phyloP scores from a whole-genome alignment of 2,329 filamentous ascomycete genomes.

The Xylaria sp. region DNA sequence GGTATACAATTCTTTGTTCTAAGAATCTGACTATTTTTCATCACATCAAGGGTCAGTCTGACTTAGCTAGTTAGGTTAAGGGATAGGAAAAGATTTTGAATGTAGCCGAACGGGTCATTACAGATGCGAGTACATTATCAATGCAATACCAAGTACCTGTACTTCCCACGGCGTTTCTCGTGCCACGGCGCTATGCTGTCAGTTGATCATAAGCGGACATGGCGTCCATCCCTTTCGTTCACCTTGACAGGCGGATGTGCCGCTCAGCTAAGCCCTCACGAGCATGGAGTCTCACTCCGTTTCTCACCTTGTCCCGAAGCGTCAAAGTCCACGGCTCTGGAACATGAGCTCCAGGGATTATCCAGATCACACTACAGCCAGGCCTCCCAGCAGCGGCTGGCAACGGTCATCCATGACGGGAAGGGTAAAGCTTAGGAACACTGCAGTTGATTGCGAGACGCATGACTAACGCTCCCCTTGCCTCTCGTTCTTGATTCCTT shows the following conservation, averaged over 20 bases:
- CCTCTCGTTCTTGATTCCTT: not conserved
- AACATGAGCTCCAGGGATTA: conserved; percentile 16
- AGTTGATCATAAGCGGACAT: conserved; percentile 18
- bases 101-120: conserved; percentile 8
- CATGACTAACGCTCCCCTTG: conserved; percentile 6
- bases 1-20: not conserved
- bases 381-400: conserved; percentile 12
- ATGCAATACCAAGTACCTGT: not conserved
- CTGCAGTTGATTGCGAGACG: conserved; percentile 5
- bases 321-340: conserved; percentile 31
- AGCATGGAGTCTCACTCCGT: conserved; percentile 25
- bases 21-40: not conserved
- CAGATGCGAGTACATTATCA: not conserved
- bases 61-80: not conserved
- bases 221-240: conserved; percentile 9
- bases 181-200: conserved; percentile 12
- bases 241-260: conserved; percentile 26
- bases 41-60: not conserved
- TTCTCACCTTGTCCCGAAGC: conserved; percentile 25
- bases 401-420: not conserved
- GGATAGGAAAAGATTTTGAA: not conserved
- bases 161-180: conserved; percentile 11
- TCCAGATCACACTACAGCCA: not conserved
- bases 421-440: not conserved
- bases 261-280: conserved; percentile 22